Conservation (phyloP, 257 asterid genomes). For the Solanum paucissectum region DNA sequence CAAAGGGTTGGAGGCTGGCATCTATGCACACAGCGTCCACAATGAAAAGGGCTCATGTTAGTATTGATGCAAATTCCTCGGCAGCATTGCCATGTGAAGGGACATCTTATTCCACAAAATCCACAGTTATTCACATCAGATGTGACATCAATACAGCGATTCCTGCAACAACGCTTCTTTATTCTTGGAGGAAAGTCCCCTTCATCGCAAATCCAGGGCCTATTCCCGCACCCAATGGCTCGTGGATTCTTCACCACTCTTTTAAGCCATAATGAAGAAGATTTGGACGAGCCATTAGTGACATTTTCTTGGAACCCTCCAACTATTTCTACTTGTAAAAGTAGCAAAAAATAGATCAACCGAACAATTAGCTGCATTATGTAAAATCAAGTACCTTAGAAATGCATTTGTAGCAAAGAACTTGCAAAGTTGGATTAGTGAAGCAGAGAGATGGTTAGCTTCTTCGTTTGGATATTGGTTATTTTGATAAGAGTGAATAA, state of each 20-base stretch:
- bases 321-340: background rate
- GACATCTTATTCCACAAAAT: slow-evolving; percentile 49
- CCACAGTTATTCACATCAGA: slow-evolving; percentile 63
- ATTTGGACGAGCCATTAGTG: slow-evolving; percentile 11
- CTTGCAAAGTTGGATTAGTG: background rate
- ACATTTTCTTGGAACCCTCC: slow-evolving; percentile 1
- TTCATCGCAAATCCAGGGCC: slow-evolving; percentile 60
- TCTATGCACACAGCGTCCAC: slow-evolving; percentile 42
- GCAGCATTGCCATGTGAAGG: slow-evolving; percentile 57
- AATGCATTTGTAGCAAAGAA: background rate
- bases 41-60: slow-evolving; percentile 38
- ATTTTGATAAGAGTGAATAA: background rate
- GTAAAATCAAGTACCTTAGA: background rate
- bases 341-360: background rate
- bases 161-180: slow-evolving; percentile 36
- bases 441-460: background rate
- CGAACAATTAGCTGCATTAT: background rate
- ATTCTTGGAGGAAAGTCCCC: slow-evolving; percentile 8
- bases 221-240: slow-evolving; percentile 32
- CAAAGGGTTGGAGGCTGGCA: slow-evolving; percentile 39
- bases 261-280: slow-evolving; percentile 27
- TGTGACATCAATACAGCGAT: slow-evolving; percentile 49
- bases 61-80: slow-evolving; percentile 36
- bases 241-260: slow-evolving; percentile 21
- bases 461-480: background rate